Percentiles rank a stretch among this genome's conserved stretches.
Conservation (phyloP, 345 rosid genomes). For the Eucalyptus pauciflora region DNA sequence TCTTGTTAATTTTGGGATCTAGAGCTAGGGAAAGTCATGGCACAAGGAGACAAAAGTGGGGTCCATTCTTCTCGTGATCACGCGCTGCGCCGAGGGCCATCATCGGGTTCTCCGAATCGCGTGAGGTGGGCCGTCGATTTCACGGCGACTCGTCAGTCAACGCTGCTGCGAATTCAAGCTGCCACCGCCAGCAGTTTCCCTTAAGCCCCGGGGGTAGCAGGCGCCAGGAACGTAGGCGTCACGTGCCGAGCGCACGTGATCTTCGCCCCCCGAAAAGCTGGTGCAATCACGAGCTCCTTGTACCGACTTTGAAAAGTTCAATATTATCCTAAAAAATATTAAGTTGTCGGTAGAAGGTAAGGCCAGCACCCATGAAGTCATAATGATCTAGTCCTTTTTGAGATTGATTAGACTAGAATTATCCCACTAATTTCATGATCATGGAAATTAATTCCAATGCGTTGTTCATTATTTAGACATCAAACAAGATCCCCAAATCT, state of each 20-base stretch:
- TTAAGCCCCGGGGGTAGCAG: not conserved
- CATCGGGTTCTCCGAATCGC: not conserved
- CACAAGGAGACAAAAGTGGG: not conserved
- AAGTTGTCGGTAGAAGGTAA: not conserved
- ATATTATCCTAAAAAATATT: not conserved
- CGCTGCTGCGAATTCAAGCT: not conserved
- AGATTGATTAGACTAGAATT: not conserved
- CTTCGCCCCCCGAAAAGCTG: not conserved
- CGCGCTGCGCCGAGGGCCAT: not conserved
- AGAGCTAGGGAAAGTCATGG: not conserved
- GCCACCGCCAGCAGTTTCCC: not conserved
- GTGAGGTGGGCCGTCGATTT: not conserved
- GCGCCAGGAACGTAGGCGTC: not conserved
- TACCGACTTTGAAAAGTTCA: not conserved
- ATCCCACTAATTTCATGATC: not conserved
- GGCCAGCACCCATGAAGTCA: not conserved
- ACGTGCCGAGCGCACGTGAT: not conserved
- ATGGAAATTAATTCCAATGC: not conserved
- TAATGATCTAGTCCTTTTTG: not conserved
- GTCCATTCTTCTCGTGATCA: not conserved
- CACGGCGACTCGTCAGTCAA: not conserved
- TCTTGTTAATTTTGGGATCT: not conserved
- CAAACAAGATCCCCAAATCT: not conserved
- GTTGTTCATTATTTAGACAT: not conserved
- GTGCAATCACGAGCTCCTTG: not conserved